Evolutionary conservation across 1,139 yeast genomes (phyloP), one percentile per base, ranked within the genome.

Genomic region (Yamadazyma sp.): DNA sequence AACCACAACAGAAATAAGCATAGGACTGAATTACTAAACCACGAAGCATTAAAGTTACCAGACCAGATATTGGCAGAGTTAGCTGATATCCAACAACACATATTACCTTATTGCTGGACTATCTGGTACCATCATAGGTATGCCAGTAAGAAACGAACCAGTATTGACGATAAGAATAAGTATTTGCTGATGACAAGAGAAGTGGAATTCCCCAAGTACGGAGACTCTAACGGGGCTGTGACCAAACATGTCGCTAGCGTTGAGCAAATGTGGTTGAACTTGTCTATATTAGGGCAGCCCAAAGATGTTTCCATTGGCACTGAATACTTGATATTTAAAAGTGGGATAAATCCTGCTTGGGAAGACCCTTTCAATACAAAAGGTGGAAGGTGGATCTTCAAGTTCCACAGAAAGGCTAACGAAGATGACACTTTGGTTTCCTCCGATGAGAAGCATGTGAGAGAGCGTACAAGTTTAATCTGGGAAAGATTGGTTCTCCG

Each of bases 321-420:
- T 30, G 86, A 81, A 54, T 69, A 77, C 46, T 78, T 80, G 45
- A 58, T 82, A 12, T 82, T 83, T 61, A 78, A 80, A 50, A 67
- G 76, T 34, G 86, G 86, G 2, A 75, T 82, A 33, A 77, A 76
- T 51, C 88, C 88, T 15, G 78, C 80, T 42, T 81, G 87, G 86
- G 87, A 82, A 55, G 87, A 82, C 53, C 84, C 87, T 2, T 66
- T 72, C 41, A 81, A 82, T 54, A 61, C 73, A 35, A 65, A 70
- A 39, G 87, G 87, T 31, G 88, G 88, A 2, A 69, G 85, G 50
- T 82, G 87, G 87, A 75, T 77, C 27, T 73, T 79, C 49, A 66
- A 82, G 44, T 70, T 80, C 53, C 59, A 58, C 47, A 64, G 73
- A 42, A 58, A 70, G 31, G 20, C 29, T 9, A 36, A 27, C 11